These are phyloP conservation scores for Chaetomidium leptoderma DNA, from an alignment of 495 filamentous ascomycete species.

Conservation along the genomic window DNA sequence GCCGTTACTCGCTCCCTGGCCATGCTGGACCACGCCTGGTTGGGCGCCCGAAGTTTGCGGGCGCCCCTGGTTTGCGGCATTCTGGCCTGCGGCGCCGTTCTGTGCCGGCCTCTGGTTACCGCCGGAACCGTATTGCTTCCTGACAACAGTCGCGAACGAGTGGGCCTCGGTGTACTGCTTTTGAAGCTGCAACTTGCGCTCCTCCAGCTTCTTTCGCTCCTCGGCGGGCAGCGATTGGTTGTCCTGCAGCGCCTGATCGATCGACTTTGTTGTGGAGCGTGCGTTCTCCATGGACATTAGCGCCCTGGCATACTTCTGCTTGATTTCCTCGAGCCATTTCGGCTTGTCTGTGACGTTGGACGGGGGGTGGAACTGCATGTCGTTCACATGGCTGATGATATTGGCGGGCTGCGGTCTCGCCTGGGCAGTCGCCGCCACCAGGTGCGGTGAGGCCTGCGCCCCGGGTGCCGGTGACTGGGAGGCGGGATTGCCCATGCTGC, in stretches of 20 bases:
- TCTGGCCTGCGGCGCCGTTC: slow-evolving; percentile 16
- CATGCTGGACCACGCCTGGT: slow-evolving; percentile 4
- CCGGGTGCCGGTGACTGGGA: slow-evolving; percentile 6
- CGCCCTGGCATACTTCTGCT: slow-evolving; percentile 31
- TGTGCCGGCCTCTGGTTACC: slow-evolving; percentile 19
- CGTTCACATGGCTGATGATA: slow-evolving; percentile 36
- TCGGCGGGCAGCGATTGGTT: slow-evolving; percentile 31
- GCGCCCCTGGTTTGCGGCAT: slow-evolving; percentile 17
- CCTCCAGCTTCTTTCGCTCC: slow-evolving; percentile 33
- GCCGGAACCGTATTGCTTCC: slow-evolving; percentile 27
- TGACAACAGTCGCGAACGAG: slow-evolving; percentile 31
- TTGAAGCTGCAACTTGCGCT: slow-evolving; percentile 27
- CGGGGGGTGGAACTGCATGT: slow-evolving; percentile 33
- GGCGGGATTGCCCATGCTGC: slow-evolving; percentile 1
- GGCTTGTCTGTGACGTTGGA: slow-evolving; percentile 19
- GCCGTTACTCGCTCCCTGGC: slow-evolving; percentile 5
- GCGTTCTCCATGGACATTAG: slow-evolving; percentile 37
- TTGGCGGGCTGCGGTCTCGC: slow-evolving; percentile 24
- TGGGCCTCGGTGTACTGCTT: slow-evolving; percentile 35
- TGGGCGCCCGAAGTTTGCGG: slow-evolving; percentile 11
- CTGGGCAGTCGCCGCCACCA: slow-evolving; percentile 6
- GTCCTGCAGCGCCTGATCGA: slow-evolving; percentile 30
- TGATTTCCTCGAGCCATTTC: slow-evolving; percentile 34
- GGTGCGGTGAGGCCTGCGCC: background rate
- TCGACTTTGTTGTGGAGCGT: slow-evolving; percentile 18